These are phyloP conservation scores for Ustilago loliicola DNA, from an alignment of 1,284 basidiomycete genomes.

Conservation along the genomic window DNA sequence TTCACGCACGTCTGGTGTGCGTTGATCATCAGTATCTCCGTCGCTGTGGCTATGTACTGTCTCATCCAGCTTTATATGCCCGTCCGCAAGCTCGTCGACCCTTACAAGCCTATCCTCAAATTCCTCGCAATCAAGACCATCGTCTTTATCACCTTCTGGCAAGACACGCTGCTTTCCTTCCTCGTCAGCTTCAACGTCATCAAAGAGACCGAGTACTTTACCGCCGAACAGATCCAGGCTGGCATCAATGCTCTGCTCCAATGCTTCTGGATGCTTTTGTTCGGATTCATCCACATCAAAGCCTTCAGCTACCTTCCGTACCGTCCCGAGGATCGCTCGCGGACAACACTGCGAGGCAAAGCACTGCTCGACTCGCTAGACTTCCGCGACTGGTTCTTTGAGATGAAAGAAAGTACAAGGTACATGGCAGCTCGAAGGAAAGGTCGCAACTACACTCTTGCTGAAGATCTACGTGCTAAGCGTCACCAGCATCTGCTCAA, in stretches of 20 bases:
- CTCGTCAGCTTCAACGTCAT: constrained; percentile 78
- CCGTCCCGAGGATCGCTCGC: constrained; percentile 61
- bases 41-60: constrained; percentile 83
- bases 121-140: constrained; percentile 79
- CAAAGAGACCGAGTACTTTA: constrained; percentile 76
- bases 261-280: constrained; percentile 78
- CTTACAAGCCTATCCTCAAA: constrained; percentile 79
- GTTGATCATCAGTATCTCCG: constrained; percentile 78
- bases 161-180: constrained; percentile 77
- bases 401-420: constrained; percentile 56
- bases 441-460: constrained; percentile 49
- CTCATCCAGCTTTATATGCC: constrained; percentile 81
- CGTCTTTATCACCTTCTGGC: constrained; percentile 86
- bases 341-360: constrained; percentile 39
- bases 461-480: constrained; percentile 57
- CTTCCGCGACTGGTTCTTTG: constrained; percentile 61
- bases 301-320: constrained; percentile 82
- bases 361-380: constrained; percentile 58
- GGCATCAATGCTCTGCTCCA: constrained; percentile 80
- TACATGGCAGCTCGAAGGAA: constrained; percentile 52
- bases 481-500: constrained; percentile 54
- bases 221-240: constrained; percentile 80
- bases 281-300: constrained; percentile 80
- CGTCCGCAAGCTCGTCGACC: constrained; percentile 75
- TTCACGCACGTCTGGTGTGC: constrained; percentile 78